Base-by-base conservation (phyloP, 345 rosid genomes). In the Conringia planisiliqua region DNA sequence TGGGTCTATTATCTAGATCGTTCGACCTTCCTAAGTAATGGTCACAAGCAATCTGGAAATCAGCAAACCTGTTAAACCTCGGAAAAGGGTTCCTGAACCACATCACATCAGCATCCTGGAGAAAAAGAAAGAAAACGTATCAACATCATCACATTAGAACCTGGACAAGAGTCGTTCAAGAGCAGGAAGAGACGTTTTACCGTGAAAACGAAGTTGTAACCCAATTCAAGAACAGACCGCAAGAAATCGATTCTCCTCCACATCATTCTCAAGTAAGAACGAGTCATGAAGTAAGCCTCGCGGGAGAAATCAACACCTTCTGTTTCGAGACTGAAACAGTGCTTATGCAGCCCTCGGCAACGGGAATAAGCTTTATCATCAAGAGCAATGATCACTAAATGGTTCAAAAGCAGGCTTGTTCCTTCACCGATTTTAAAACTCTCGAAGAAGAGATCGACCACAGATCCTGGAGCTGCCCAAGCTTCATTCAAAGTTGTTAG, bases 81-180 rank as follows among this genome's bases (percentile, higher is more conserved):
- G 83, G 84, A 81, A 90, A 88, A 35, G 97, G 97, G 76, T 88
- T 83, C 77, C 97, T 86, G 78, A 92, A 87, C 97, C 97, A 92
- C 96, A 92, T 86, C 82, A 92, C 72, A 87, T 92, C 97, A 75
- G 90, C 96, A 85, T 92, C 97, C 97, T 92, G 84, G 54, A 82
- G 12, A 66, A 8, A 10, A 35, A 48, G 29, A 7, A 46, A 50
- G 4, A 7, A 46, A 32, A 27, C 11, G 11, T n/a, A 24, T 2
- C 7, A 7, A 7, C 7, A 64, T 62, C 71, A 77, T 20, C 47
- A 17, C 39, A 69, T 22, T 13, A 11, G 17, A 66, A 66, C 26
- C 47, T 2, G 20, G 20, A 24, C 4, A 68, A 32, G 9, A 68
- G 7, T 2, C 4, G 10, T 1, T 39, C 50, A 40, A 32, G 63